phyloP scores from a whole-genome alignment of 768 basidiomycete species.

The Xanthoconium stramineum region DNA sequence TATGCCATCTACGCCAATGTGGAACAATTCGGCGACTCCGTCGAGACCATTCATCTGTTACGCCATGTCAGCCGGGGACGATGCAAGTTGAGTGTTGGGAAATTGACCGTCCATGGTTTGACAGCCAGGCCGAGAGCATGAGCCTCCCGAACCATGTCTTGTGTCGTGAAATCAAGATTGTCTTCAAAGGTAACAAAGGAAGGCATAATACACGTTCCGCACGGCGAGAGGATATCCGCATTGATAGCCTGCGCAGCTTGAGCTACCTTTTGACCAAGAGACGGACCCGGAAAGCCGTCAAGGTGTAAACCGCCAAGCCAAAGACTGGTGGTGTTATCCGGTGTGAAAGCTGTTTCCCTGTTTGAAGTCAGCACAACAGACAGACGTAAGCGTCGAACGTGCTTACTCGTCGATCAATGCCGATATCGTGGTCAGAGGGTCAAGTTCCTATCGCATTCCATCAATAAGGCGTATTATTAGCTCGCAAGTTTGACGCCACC shows the following conservation, averaged over 20 bases:
- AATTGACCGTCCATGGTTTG: conserved; percentile 71
- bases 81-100: neutral
- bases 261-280: conserved; percentile 55
- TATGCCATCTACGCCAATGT: conserved; percentile 68
- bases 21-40: conserved; percentile 56
- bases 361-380: neutral
- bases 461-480: neutral
- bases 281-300: conserved; percentile 59
- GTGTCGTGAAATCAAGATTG: conserved; percentile 59
- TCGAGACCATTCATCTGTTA: conserved; percentile 59
- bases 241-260: conserved; percentile 64
- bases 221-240: conserved; percentile 65
- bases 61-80: neutral
- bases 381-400: neutral
- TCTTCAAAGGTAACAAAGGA: conserved; percentile 41
- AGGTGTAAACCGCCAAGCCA: conserved; percentile 72
- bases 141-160: conserved; percentile 64
- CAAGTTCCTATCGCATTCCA: conserved; percentile 41
- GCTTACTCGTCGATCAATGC: conserved; percentile 66
- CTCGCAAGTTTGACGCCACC: conserved; percentile 28
- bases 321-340: conserved; percentile 46
- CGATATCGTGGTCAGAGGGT: conserved; percentile 53
- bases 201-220: conserved; percentile 40
- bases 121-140: conserved; percentile 62
- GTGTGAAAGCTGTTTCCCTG: conserved; percentile 40